Evolutionary conservation across 768 basidiomycete species (phyloP).

Genomic region (Terana coerulea): DNA sequence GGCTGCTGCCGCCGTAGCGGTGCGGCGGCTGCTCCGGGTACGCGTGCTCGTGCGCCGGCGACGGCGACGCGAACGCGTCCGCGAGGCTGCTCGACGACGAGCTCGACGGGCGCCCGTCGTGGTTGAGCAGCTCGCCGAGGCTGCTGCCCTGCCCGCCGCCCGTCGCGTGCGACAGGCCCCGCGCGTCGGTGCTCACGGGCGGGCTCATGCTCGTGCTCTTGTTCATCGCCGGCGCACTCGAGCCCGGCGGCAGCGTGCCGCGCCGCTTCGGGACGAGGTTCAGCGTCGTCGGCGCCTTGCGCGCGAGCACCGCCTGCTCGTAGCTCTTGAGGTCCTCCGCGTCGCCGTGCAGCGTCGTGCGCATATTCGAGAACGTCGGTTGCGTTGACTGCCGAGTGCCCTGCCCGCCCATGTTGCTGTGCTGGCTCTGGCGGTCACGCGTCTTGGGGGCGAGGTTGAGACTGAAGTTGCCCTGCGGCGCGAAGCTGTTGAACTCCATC

Average conservation of each 20-base stretch:
- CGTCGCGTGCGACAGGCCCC: slow-evolving; percentile 9
- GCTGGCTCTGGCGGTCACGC: not conserved
- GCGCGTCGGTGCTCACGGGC: not conserved
- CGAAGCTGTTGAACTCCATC: slow-evolving; percentile 13
- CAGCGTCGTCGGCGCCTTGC: slow-evolving; percentile 56
- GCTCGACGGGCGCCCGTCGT: not conserved
- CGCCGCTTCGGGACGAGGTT: slow-evolving; percentile 46
- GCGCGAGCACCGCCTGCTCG: slow-evolving; percentile 71
- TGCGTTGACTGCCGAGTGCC: slow-evolving; percentile 19
- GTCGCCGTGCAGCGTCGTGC: slow-evolving; percentile 29
- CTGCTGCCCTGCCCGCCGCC: not conserved
- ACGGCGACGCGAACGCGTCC: slow-evolving; percentile 34
- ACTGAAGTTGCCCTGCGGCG: slow-evolving; percentile 6
- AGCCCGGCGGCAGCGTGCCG: slow-evolving; percentile 11
- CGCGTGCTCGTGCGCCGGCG: not conserved
- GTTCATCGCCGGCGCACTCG: not conserved
- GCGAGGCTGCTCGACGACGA: slow-evolving; percentile 35
- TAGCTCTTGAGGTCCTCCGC: slow-evolving; percentile 68
- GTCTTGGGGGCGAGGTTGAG: not conserved
- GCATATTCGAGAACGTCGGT: slow-evolving; percentile 22
- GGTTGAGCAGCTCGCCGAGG: slow-evolving; percentile 5
- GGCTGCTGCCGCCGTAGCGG: slow-evolving; percentile 15
- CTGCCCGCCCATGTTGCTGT: slow-evolving; percentile 5
- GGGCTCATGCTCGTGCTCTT: not conserved
- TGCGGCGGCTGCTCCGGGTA: not conserved